A percentile compares a stretch with the other conserved stretches of the same genome.
Conservation (phyloP, 208 protist species). For the Novymonas esmeraldas region DNA sequence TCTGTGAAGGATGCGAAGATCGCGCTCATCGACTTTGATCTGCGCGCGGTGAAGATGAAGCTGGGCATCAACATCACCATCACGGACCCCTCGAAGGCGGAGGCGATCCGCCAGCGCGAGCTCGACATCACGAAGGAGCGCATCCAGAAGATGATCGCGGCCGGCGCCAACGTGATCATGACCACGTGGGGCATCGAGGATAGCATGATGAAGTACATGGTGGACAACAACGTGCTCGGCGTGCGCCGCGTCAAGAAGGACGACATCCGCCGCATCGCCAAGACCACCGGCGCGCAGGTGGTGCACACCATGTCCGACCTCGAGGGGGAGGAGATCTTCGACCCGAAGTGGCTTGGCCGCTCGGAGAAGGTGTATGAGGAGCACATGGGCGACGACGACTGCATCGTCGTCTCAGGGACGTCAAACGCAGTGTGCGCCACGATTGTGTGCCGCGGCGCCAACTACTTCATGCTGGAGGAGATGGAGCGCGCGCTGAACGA, state of each 20-base stretch:
- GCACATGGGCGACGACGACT: conserved; percentile 97
- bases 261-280: conserved; percentile 97
- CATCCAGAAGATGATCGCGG: conserved; percentile 97
- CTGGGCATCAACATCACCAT: conserved; percentile 98
- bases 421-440: conserved; percentile 88
- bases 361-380: conserved; percentile 97
- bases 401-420: conserved; percentile 94
- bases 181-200: conserved; percentile 99
- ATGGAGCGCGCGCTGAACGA: conserved; percentile 99
- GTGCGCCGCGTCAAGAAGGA: conserved; percentile 97
- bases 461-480: conserved; percentile 97
- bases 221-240: conserved; percentile 97
- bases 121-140: conserved; percentile 97
- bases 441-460: conserved; percentile 99
- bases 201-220: conserved; percentile 98
- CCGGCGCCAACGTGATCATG: conserved; percentile 99
- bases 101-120: conserved; percentile 97
- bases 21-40: conserved; percentile 99
- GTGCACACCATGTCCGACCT: conserved; percentile 96
- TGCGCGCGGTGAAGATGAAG: conserved; percentile 97
- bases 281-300: conserved; percentile 95
- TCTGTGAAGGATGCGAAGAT: conserved; percentile 97
- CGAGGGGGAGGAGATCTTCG: conserved; percentile 98
- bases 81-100: conserved; percentile 97
- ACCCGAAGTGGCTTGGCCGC: conserved; percentile 92